These are phyloP conservation scores for Zygoascus sp. DNA, from an alignment of 1,139 yeast genomes.

Conservation along the genomic window DNA sequence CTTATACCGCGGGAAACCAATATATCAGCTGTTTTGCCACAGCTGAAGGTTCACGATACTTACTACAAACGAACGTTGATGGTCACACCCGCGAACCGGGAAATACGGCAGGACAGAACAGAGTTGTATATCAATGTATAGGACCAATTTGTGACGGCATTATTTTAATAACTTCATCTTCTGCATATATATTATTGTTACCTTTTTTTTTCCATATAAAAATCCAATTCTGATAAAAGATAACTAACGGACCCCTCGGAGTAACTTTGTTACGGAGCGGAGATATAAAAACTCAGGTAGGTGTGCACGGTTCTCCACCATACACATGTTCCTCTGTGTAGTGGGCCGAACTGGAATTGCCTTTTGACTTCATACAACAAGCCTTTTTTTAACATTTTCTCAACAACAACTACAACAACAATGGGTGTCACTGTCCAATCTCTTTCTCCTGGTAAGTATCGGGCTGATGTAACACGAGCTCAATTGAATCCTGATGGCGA, in stretches of 20 bases:
- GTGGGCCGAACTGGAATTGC: background rate
- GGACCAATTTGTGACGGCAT: too few relatives aligned
- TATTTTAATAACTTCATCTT: too few relatives aligned
- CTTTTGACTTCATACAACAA: background rate
- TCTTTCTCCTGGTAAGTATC: constrained; percentile 35
- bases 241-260: too few relatives aligned
- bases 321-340: too few relatives aligned
- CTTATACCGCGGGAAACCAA: constrained; percentile 27
- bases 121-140: constrained; percentile 17
- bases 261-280: too few relatives aligned
- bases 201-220: too few relatives aligned
- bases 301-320: too few relatives aligned
- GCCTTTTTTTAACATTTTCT: background rate
- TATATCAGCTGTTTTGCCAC: constrained; percentile 47
- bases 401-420: constrained; percentile 14
- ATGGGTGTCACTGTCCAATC: constrained; percentile 40
- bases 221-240: too few relatives aligned
- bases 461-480: background rate
- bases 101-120: constrained; percentile 29
- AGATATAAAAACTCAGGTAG: too few relatives aligned
- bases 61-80: constrained; percentile 64
- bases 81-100: constrained; percentile 43
- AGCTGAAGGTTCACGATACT: constrained; percentile 56
- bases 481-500: too few relatives aligned
- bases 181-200: too few relatives aligned